Evolutionary conservation across 2,329 filamentous ascomycete genomes (phyloP).

Genomic region (Sclerotinia nivalis): DNA sequence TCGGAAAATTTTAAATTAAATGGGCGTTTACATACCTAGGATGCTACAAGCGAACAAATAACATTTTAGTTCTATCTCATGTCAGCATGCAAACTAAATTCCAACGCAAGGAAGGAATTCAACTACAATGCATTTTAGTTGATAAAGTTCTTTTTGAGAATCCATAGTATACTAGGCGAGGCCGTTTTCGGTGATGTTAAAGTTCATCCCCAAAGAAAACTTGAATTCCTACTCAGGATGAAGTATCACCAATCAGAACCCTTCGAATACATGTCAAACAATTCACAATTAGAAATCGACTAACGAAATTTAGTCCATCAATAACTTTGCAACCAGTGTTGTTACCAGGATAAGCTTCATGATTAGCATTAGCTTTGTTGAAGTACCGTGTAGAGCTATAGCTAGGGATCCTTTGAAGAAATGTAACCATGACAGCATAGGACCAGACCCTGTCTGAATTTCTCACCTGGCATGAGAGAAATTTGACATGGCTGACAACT

Average conservation of each 20-base stretch:
- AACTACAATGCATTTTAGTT: not conserved
- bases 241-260: too few relatives aligned
- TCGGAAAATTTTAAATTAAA: too few relatives aligned
- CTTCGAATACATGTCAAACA: too few relatives aligned
- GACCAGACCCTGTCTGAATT: not conserved
- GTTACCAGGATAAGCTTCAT: not conserved
- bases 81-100: too few relatives aligned
- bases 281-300: too few relatives aligned
- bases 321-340: not conserved
- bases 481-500: not conserved
- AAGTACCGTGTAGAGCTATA: too few relatives aligned
- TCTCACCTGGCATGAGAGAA: not conserved
- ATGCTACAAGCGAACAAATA: not conserved
- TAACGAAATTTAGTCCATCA: too few relatives aligned
- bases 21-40: not conserved
- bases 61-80: not conserved
- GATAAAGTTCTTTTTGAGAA: too few relatives aligned
- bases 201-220: too few relatives aligned
- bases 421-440: not conserved
- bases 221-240: too few relatives aligned
- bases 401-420: not conserved
- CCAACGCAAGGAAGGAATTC: not conserved
- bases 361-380: not conserved
- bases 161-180: too few relatives aligned
- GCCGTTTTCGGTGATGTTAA: too few relatives aligned